Conservation (phyloP, 73 alveolate genomes). For the Tetrahymena borealis region DNA sequence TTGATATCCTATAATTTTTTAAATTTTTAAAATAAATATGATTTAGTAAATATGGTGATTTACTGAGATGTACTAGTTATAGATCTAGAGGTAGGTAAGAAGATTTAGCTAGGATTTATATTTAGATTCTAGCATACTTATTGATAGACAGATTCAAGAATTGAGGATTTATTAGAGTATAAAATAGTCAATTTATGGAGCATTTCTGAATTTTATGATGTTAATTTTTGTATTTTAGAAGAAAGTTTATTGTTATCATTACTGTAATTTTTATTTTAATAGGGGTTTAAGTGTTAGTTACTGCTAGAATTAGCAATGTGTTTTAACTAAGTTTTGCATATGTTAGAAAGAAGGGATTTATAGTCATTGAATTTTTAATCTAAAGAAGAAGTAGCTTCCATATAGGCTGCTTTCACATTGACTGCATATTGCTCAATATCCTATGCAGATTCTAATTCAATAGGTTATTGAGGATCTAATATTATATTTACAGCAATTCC, state of each 20-base stretch:
- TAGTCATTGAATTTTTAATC: slow-evolving; percentile 8
- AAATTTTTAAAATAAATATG: neutral
- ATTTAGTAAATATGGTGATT: neutral
- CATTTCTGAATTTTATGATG: neutral
- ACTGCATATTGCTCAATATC: slow-evolving; percentile 1
- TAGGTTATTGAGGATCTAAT: slow-evolving; percentile 22
- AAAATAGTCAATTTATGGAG: neutral
- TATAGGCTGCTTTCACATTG: slow-evolving; percentile 6
- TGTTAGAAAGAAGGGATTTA: neutral
- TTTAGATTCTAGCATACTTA: neutral
- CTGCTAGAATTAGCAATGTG: neutral
- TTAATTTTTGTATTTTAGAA: neutral
- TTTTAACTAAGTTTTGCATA: neutral
- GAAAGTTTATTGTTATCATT: neutral
- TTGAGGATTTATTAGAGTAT: neutral
- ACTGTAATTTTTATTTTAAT: neutral
- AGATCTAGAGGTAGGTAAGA: neutral
- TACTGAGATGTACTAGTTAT: neutral
- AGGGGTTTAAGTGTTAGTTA: neutral
- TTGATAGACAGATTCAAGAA: neutral
- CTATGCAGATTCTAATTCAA: slow-evolving; percentile 1
- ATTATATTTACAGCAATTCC: slow-evolving; percentile 27
- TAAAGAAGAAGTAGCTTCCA: slow-evolving; percentile 18
- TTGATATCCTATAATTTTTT: neutral
- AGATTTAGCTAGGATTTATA: neutral